phyloP scores from a whole-genome alignment of 345 rosid species.

The Heritiera littoralis region DNA sequence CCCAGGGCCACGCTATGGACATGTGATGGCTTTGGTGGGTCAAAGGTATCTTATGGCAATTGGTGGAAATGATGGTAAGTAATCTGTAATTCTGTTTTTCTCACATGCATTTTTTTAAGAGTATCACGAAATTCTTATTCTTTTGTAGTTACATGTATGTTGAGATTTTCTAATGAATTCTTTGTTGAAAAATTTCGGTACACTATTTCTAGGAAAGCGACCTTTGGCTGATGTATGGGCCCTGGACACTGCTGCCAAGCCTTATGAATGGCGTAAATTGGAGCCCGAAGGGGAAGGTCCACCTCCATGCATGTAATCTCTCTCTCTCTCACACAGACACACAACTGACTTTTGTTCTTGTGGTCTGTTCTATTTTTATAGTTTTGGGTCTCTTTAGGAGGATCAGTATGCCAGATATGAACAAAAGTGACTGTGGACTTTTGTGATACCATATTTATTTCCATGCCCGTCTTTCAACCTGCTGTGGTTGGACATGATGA shows the following conservation, averaged over 20 bases:
- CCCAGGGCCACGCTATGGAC: constrained; percentile 99
- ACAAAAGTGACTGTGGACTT: neutral
- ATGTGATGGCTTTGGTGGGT: constrained; percentile 99
- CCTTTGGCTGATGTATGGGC: constrained; percentile 99
- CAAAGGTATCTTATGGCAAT: constrained; percentile 99
- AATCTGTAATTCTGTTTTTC: constrained; percentile 11
- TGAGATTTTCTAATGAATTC: constrained; percentile 19
- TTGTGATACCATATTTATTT: neutral
- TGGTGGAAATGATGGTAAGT: constrained; percentile 97
- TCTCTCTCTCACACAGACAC: constrained; percentile 9
- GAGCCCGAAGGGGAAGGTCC: constrained; percentile 99
- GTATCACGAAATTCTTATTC: neutral
- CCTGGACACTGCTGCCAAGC: constrained; percentile 98
- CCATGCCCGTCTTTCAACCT: neutral
- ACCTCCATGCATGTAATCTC: constrained; percentile 95
- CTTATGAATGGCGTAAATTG: constrained; percentile 99
- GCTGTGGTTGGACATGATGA: neutral
- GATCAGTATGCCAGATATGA: constrained; percentile 1
- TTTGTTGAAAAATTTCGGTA: constrained; percentile 18
- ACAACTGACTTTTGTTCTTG: neutral
- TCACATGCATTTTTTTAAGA: constrained; percentile 12
- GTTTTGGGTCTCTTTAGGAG: constrained; percentile 5
- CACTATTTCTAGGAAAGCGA: constrained; percentile 69
- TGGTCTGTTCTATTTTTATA: constrained; percentile 5
- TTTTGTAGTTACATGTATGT: neutral